Conservation (phyloP, 225 moss, liverwort and hornwort species). For the Anthoceros angustus region DNA sequence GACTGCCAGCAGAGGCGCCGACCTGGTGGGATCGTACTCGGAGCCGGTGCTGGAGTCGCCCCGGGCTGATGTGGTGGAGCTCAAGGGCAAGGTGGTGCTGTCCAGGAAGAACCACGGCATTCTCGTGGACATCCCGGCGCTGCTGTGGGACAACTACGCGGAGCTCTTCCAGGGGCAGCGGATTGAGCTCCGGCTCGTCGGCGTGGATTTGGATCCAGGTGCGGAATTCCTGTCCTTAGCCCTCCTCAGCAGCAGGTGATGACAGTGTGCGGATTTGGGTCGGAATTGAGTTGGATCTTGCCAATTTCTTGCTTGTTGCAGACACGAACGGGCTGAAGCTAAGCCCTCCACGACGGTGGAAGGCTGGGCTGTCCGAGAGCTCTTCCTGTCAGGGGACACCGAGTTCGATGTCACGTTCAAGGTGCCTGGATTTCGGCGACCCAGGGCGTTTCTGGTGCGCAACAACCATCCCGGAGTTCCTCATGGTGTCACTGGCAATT, state of each 20-base stretch:
- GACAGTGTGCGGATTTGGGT: too few species aligned
- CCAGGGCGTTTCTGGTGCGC: constrained; percentile 29
- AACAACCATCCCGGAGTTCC: constrained; percentile 46
- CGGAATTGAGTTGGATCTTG: too few species aligned
- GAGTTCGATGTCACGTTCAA: constrained; percentile 23
- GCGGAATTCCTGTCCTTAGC: not conserved
- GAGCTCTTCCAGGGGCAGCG: not conserved
- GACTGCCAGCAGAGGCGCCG: not conserved
- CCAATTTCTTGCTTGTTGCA: not conserved
- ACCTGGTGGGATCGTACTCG: not conserved
- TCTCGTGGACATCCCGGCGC: not conserved
- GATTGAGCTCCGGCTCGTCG: not conserved
- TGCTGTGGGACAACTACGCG: not conserved
- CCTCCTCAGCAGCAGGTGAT: not conserved
- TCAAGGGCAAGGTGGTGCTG: constrained; percentile 5
- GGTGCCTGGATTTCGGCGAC: constrained; percentile 41
- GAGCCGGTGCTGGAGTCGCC: not conserved
- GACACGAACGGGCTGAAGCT: not conserved
- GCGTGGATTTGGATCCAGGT: not conserved
- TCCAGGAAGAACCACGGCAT: not conserved
- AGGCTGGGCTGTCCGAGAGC: constrained; percentile 17
- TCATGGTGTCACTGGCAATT: constrained; percentile 25
- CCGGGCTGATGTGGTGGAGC: not conserved
- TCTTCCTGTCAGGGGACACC: constrained; percentile 26
- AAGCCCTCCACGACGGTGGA: not conserved